phyloP scores from a whole-genome alignment of 2,329 filamentous ascomycete species.

The Penicillium vulpinum region DNA sequence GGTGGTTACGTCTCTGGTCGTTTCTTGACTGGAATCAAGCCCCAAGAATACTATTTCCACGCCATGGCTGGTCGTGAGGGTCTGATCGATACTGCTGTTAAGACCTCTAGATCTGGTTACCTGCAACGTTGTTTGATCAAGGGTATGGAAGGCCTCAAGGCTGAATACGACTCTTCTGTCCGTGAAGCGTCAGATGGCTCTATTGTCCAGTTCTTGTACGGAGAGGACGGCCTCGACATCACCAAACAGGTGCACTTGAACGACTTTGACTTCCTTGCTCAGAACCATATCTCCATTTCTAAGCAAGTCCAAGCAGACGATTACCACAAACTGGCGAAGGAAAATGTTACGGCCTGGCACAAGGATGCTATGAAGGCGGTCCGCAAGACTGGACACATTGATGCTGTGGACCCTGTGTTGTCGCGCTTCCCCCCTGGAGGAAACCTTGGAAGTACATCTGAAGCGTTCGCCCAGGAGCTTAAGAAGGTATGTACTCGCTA shows the following conservation, averaged over 20 bases:
- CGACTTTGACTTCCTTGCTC: conserved; percentile 85
- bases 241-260: conserved; percentile 89
- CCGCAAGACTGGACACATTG: conserved; percentile 68
- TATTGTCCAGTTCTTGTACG: conserved; percentile 92
- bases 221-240: conserved; percentile 92
- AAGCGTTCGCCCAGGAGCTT: conserved; percentile 74
- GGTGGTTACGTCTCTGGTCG: conserved; percentile 93
- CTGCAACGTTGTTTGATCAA: conserved; percentile 97
- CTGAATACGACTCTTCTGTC: conserved; percentile 91
- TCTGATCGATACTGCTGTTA: conserved; percentile 97
- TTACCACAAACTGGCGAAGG: conserved; percentile 60
- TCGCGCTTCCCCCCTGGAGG: conserved; percentile 72
- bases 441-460: conserved; percentile 82
- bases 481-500: conserved; percentile 51
- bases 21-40: conserved; percentile 95
- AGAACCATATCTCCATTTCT: conserved; percentile 80
- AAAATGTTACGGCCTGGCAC: conserved; percentile 63
- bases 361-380: conserved; percentile 75
- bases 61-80: conserved; percentile 99
- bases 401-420: conserved; percentile 72
- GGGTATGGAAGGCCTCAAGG: conserved; percentile 92
- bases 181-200: conserved; percentile 84
- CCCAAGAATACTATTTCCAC: conserved; percentile 99
- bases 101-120: conserved; percentile 95
- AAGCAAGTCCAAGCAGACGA: conserved; percentile 69